Evolutionary conservation across 2,329 filamentous ascomycete species (phyloP).

Genomic region (Botryotinia narcissicola): DNA sequence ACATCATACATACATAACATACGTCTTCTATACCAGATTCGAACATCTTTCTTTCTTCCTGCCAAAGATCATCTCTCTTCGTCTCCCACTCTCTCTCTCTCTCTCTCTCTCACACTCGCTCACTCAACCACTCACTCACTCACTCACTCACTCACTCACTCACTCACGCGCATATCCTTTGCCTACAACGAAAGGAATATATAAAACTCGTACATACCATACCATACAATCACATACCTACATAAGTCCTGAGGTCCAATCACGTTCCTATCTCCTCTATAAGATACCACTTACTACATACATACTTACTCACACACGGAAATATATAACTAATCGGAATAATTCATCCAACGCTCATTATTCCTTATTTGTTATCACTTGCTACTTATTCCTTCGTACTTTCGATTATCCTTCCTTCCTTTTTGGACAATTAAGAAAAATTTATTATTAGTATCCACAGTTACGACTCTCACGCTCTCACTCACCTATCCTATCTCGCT

Average conservation of each 20-base stretch:
- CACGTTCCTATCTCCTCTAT: not conserved
- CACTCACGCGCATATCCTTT: not conserved
- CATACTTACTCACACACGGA: not conserved
- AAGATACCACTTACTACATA: not conserved
- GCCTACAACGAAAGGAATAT: not conserved
- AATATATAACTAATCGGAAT: not conserved
- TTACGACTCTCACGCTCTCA: not conserved
- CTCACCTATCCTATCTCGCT: not conserved
- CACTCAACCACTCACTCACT: too few relatives aligned
- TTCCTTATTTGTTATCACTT: not conserved
- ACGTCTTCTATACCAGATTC: not conserved
- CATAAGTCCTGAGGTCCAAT: not conserved
- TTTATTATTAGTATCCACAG: constrained; percentile 7
- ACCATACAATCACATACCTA: not conserved
- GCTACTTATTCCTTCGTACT: not conserved
- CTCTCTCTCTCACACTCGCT: not conserved
- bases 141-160: not conserved
- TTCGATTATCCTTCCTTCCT: not conserved
- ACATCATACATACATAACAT: not conserved
- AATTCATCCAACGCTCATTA: not conserved
- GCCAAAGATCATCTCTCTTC: not conserved
- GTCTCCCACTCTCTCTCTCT: not conserved
- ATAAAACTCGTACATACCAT: not conserved
- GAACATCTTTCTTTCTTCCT: not conserved
- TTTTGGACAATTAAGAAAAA: not conserved